These are phyloP conservation scores for Roridomyces roridus DNA, from an alignment of 768 basidiomycete genomes.

Conservation along the genomic window DNA sequence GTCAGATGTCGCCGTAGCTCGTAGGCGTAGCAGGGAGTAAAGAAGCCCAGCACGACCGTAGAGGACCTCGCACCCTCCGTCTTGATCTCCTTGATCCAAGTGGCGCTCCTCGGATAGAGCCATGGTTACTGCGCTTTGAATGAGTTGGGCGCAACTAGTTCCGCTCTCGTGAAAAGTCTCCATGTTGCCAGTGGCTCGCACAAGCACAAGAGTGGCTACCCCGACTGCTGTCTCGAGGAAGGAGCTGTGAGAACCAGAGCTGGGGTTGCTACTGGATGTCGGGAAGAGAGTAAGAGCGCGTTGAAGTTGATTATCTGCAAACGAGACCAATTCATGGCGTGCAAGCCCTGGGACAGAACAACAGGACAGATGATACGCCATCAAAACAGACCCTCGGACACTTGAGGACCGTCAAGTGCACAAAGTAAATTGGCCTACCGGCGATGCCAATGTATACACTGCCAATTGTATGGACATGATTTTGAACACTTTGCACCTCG, in stretches of 20 bases:
- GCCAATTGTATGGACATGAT: conserved; percentile 16
- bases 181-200: conserved; percentile 22
- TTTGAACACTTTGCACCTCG: conserved; percentile 32
- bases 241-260: conserved; percentile 31
- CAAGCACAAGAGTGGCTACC: conserved; percentile 41
- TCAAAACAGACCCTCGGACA: conserved; percentile 18
- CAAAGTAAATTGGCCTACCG: conserved; percentile 22
- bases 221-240: conserved; percentile 51
- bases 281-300: conserved; percentile 10
- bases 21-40: conserved; percentile 56
- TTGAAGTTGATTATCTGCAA: conserved; percentile 28
- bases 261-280: conserved; percentile 15
- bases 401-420: not conserved
- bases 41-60: conserved; percentile 66
- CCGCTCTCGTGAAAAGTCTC: conserved; percentile 11
- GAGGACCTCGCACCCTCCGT: conserved; percentile 61
- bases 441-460: conserved; percentile 34
- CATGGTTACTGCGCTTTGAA: conserved; percentile 30
- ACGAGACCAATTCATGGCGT: conserved; percentile 9
- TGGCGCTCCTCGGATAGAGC: conserved; percentile 29
- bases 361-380: conserved; percentile 21
- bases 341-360: conserved; percentile 4
- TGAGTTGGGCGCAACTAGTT: conserved; percentile 28
- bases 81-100: conserved; percentile 31
- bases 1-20: conserved; percentile 27